Base-by-base conservation (phyloP, 2,329 filamentous ascomycete genomes). In the Trichoderma sp. region DNA sequence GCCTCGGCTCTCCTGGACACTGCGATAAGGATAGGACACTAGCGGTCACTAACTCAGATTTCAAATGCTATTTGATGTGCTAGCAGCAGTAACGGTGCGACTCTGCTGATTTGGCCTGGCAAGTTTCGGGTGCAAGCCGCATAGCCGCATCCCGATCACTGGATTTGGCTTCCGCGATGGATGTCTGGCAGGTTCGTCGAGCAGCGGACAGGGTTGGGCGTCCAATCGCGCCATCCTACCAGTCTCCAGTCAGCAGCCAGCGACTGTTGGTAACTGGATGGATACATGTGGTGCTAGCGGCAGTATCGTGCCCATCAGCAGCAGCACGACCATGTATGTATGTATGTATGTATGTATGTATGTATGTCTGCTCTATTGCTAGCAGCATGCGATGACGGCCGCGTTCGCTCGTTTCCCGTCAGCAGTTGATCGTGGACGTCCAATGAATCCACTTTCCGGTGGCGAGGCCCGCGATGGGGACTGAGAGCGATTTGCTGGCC, bases 131-230 rank as follows among this genome's bases (percentile, higher is more conserved):
- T 53, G 29, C 21, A 21, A 52, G 60, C 60, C 60, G 60, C 60
- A 53, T 63, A 53, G 60, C 60, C 60, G 47, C 47, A 53, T 53
- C 60, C 47, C 60, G 35, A 27, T 63, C 60, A 37, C 37, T 37
- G 33, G 33, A n/a, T 37, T 37, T 58, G 56, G 33, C 33, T 58
- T n/a, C 11, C n/a, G 31, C 56, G 33, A 35, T 35, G 56, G 56
- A 58, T 53, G 60, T 29, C 47, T 52, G 33, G 47, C 43, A 63
- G 60, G 29, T 53, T 37, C 47, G 24, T 33, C 43, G 59, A 40
- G 13, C 58, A 13, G 31, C 27, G 40, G 40, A 43, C 40, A 43
- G 40, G 40, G 40, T 43, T 43, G 40, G 19, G 40, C 40, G 19
- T 43, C 40, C 40, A 43, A 43, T 43, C 40, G 40, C 40, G 40